Percentiles rank a stretch among this genome's conserved stretches.
These are phyloP conservation scores for Penicillium sp. DNA, from an alignment of 2,329 filamentous ascomycete species.

Conservation along the genomic window DNA sequence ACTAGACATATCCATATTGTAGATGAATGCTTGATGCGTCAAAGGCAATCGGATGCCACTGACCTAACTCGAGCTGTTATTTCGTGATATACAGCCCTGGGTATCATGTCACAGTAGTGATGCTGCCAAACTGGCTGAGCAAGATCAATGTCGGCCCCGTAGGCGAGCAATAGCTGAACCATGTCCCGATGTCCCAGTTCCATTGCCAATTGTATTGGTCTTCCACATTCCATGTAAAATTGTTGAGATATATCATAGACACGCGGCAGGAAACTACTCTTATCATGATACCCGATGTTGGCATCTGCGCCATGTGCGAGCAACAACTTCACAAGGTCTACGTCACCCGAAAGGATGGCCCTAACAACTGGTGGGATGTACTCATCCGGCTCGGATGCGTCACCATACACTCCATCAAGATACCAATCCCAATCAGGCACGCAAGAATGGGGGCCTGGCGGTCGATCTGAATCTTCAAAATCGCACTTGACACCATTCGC, in stretches of 20 bases:
- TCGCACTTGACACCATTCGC: slow-evolving; percentile 1
- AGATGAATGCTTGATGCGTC: too few relatives aligned
- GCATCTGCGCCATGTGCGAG: neutral
- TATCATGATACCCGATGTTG: slow-evolving; percentile 2
- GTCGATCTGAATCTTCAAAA: slow-evolving; percentile 6
- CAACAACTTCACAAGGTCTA: neutral
- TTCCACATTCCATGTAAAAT: neutral
- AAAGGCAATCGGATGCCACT: too few relatives aligned
- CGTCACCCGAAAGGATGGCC: neutral
- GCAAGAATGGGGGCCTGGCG: neutral
- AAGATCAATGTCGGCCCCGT: slow-evolving; percentile 3
- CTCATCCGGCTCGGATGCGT: neutral
- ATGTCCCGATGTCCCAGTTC: neutral
- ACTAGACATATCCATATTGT: too few relatives aligned
- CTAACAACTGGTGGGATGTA: slow-evolving; percentile 2
- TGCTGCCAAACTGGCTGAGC: slow-evolving; percentile 1
- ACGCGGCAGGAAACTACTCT: neutral
- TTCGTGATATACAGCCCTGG: neutral
- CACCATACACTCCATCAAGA: neutral
- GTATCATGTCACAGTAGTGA: slow-evolving; percentile 5
- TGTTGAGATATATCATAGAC: neutral
- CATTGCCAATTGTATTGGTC: slow-evolving; percentile 4
- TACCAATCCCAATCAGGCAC: neutral
- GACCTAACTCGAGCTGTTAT: slow-evolving; percentile 1
- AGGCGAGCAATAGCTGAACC: neutral